Evolutionary conservation across 768 basidiomycete genomes (phyloP).

Genomic region (Podaxis sp.): DNA sequence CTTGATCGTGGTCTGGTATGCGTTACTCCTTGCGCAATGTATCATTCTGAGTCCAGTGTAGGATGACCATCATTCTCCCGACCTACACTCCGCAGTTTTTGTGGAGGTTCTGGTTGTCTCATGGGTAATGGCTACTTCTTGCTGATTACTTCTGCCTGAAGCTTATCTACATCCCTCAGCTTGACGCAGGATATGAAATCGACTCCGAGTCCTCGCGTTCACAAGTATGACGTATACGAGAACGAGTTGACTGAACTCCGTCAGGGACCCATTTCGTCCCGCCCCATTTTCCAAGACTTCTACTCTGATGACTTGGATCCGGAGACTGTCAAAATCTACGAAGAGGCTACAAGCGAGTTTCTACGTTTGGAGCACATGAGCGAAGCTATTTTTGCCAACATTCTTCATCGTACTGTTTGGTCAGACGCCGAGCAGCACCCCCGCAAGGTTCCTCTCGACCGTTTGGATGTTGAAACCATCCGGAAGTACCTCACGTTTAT

Average conservation of each 20-base stretch:
- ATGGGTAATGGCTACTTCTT: slow-evolving; percentile 21
- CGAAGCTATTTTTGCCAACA: slow-evolving; percentile 35
- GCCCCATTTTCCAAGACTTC: slow-evolving; percentile 46
- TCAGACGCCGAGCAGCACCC: slow-evolving; percentile 20
- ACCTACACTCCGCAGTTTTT: slow-evolving; percentile 44
- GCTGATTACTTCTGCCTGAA: background rate
- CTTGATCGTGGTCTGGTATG: slow-evolving; percentile 10
- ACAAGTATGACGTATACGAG: slow-evolving; percentile 53
- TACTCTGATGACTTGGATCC: slow-evolving; percentile 30
- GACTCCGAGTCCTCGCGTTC: slow-evolving; percentile 34
- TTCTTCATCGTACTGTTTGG: slow-evolving; percentile 34
- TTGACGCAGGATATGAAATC: slow-evolving; percentile 5
- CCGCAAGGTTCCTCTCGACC: slow-evolving; percentile 28
- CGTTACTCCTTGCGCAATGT: background rate
- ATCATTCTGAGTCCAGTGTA: background rate
- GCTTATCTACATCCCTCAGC: background rate
- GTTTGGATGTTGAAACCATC: slow-evolving; percentile 34
- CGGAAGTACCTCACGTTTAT: slow-evolving; percentile 55
- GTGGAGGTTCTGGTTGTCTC: slow-evolving; percentile 47
- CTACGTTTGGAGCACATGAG: slow-evolving; percentile 41
- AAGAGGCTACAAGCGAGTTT: slow-evolving; percentile 45
- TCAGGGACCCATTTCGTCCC: slow-evolving; percentile 29
- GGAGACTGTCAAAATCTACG: slow-evolving; percentile 35
- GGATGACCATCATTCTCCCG: slow-evolving; percentile 21
- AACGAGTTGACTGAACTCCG: slow-evolving; percentile 49